Conservation (phyloP, 164 flowering plant genomes). For the Tetrastigma voinierianum region DNA sequence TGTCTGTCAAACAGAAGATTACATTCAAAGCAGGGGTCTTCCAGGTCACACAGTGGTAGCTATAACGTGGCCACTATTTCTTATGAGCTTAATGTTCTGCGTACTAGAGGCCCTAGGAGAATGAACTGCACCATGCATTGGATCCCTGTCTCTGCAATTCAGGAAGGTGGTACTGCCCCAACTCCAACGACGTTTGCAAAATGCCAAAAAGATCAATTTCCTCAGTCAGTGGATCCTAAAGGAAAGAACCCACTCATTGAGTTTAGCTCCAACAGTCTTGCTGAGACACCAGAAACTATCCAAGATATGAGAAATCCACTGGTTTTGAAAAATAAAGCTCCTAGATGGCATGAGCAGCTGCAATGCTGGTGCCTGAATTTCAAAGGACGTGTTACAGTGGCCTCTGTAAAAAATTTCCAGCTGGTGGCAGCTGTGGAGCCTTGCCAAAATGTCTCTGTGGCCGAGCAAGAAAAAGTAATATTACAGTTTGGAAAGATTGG, state of each 20-base stretch:
- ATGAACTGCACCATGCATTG: constrained; percentile 76
- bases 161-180: constrained; percentile 79
- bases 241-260: constrained; percentile 27
- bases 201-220: constrained; percentile 31
- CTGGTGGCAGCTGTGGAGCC: constrained; percentile 70
- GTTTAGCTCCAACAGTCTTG: constrained; percentile 29
- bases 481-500: constrained; percentile 92
- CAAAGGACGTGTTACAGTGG: constrained; percentile 90
- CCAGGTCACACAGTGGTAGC: constrained; percentile 41
- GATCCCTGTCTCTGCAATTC: constrained; percentile 63
- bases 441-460: constrained; percentile 39
- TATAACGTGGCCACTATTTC: constrained; percentile 53
- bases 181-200: constrained; percentile 52
- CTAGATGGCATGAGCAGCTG: constrained; percentile 88
- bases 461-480: constrained; percentile 77
- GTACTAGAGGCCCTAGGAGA: constrained; percentile 85
- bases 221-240: constrained; percentile 18
- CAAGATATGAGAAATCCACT: constrained; percentile 35
- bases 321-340: constrained; percentile 70
- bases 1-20: constrained; percentile 29
- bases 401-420: constrained; percentile 95
- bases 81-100: constrained; percentile 79
- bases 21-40: constrained; percentile 47
- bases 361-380: constrained; percentile 96
- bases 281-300: constrained; percentile 20